Percentiles rank a stretch among this genome's conserved stretches.
phyloP scores from a whole-genome alignment of 176 grass and related monocot genomes.

The Tuctoria greenei region DNA sequence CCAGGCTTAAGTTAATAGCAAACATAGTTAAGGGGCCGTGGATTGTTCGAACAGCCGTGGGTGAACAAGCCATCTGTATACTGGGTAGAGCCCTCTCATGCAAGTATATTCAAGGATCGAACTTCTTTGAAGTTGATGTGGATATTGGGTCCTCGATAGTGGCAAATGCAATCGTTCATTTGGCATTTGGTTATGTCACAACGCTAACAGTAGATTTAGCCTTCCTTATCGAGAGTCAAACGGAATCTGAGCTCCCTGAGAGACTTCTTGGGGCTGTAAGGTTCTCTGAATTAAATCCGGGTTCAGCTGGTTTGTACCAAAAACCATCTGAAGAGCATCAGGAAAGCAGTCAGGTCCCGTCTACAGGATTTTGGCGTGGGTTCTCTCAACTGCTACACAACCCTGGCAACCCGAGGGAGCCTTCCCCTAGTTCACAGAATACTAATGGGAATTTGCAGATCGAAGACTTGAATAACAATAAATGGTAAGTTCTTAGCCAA shows the following conservation, averaged over 20 bases:
- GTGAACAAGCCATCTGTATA: conserved; percentile 95
- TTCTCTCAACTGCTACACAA: conserved; percentile 68
- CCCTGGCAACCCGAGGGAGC: conserved; percentile 18
- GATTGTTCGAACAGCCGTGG: conserved; percentile 92
- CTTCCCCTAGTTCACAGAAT: conserved; percentile 36
- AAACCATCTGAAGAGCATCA: conserved; percentile 49
- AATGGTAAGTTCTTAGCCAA: conserved; percentile 58
- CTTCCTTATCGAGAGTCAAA: conserved; percentile 86
- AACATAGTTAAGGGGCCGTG: conserved; percentile 83
- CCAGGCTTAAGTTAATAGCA: conserved; percentile 90
- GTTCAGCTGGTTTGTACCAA: conserved; percentile 60
- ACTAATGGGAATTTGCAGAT: conserved; percentile 54
- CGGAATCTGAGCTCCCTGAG: conserved; percentile 89
- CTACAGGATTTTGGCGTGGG: conserved; percentile 65
- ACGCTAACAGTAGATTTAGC: conserved; percentile 83
- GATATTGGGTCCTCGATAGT: conserved; percentile 94
- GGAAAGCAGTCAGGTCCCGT: conserved; percentile 39
- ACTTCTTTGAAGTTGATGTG: conserved; percentile 92
- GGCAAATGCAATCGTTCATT: conserved; percentile 92
- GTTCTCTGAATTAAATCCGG: conserved; percentile 74
- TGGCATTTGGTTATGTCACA: conserved; percentile 85
- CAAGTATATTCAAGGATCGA: conserved; percentile 65
- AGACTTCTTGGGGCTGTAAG: conserved; percentile 79
- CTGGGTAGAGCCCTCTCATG: conserved; percentile 76
- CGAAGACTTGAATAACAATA: conserved; percentile 35